Evolutionary conservation across 768 basidiomycete genomes (phyloP).

Genomic region (Crucibulum laeve): DNA sequence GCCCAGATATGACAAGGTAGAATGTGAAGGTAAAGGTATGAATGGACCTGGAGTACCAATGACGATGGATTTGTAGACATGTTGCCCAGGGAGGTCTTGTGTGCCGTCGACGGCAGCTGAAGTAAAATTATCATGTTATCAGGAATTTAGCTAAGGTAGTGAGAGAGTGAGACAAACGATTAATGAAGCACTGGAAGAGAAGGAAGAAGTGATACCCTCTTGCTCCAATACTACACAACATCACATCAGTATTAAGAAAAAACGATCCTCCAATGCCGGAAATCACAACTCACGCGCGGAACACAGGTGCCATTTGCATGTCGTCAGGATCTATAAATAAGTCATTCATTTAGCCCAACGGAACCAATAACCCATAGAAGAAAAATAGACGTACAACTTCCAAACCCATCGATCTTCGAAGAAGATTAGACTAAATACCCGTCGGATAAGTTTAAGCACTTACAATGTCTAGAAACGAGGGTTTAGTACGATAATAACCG

Average conservation of each 20-base stretch:
- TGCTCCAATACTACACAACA: constrained; percentile 60
- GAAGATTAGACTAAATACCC: constrained; percentile 38
- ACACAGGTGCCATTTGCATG: constrained; percentile 68
- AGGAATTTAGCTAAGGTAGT: constrained; percentile 2
- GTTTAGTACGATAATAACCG: constrained; percentile 1
- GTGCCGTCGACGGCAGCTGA: constrained; percentile 73
- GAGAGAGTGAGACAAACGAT: constrained; percentile 36
- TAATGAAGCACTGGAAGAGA: constrained; percentile 91
- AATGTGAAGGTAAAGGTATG: constrained; percentile 78
- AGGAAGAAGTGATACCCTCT: constrained; percentile 91
- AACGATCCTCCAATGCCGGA: not conserved
- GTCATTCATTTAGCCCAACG: constrained; percentile 3
- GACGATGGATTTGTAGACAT: constrained; percentile 68
- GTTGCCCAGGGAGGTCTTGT: constrained; percentile 53
- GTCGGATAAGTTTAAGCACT: constrained; percentile 8
- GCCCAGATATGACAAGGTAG: constrained; percentile 75
- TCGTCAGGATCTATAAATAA: constrained; percentile 69
- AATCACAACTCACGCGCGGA: constrained; percentile 48
- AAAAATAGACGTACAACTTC: constrained; percentile 57
- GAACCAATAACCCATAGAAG: not conserved
- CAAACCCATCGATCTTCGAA: constrained; percentile 72
- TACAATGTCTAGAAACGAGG: constrained; percentile 14
- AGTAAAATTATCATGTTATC: constrained; percentile 1
- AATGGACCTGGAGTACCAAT: constrained; percentile 76
- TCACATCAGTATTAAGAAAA: constrained; percentile 3